Conservation (phyloP, 345 rosid genomes). For the Murraya paniculata region DNA sequence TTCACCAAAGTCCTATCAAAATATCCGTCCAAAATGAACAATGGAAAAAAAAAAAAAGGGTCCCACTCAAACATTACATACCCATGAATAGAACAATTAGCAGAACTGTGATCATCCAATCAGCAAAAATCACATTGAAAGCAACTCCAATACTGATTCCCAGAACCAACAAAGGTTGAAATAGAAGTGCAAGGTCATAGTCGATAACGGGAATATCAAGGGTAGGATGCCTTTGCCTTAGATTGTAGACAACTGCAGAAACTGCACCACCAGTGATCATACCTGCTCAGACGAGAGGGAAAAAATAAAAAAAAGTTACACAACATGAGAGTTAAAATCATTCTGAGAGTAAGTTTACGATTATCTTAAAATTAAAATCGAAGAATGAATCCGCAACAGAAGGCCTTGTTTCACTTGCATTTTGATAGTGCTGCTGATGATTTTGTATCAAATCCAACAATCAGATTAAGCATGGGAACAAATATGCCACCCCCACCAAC, state of each 20-base stretch:
- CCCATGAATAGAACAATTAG: conserved; percentile 41
- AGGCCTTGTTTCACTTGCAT: conserved; percentile 25
- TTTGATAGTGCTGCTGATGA: conserved; percentile 50
- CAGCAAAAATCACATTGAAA: conserved; percentile 44
- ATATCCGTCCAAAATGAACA: background rate
- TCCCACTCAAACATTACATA: background rate
- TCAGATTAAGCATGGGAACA: conserved; percentile 49
- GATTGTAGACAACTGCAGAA: conserved; percentile 4
- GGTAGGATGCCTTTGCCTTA: conserved; percentile 43
- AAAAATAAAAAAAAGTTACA: background rate
- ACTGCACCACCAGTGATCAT: conserved; percentile 1
- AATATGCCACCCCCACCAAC: conserved; percentile 55
- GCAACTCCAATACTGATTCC: conserved; percentile 51
- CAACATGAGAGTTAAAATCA: background rate
- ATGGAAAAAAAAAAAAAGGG: background rate
- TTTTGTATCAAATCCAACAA: conserved; percentile 50
- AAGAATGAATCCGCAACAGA: background rate
- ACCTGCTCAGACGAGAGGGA: background rate
- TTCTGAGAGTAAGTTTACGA: background rate
- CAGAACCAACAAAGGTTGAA: conserved; percentile 46
- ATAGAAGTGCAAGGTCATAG: conserved; percentile 48
- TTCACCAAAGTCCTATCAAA: background rate
- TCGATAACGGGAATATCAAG: conserved; percentile 46
- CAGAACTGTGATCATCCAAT: conserved; percentile 53
- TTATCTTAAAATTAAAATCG: background rate